A percentile compares a stretch with the other conserved stretches of the same genome.
phyloP scores from a whole-genome alignment of 768 basidiomycete genomes.

The Lenzites betulinus region DNA sequence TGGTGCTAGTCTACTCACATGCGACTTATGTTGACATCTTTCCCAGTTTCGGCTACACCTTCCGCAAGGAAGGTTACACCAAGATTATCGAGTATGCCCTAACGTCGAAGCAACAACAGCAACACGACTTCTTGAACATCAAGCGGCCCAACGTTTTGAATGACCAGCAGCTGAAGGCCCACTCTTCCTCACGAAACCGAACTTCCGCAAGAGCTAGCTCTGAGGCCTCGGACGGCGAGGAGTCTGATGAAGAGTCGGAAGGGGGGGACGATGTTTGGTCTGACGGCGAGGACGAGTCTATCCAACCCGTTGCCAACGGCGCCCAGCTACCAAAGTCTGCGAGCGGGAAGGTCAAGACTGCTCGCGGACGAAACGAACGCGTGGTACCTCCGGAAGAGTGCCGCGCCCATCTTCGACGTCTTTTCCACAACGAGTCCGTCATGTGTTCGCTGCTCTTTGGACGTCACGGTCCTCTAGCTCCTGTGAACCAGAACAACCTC shows the following conservation, averaged over 20 bases:
- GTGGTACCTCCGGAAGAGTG: constrained; percentile 91
- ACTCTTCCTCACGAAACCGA: neutral
- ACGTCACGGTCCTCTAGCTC: constrained; percentile 84
- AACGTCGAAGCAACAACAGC: constrained; percentile 71
- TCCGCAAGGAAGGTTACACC: constrained; percentile 90
- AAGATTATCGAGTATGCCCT: constrained; percentile 96
- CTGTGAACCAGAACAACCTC: constrained; percentile 57
- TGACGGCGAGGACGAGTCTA: constrained; percentile 49
- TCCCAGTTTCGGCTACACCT: constrained; percentile 74
- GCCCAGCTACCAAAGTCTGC: constrained; percentile 65
- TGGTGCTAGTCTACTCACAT: neutral
- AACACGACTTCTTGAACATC: constrained; percentile 51
- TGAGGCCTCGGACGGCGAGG: constrained; percentile 48
- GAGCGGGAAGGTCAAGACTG: constrained; percentile 75
- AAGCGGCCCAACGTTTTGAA: constrained; percentile 79
- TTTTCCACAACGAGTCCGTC: constrained; percentile 82
- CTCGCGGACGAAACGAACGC: constrained; percentile 84
- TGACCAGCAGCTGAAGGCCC: constrained; percentile 34
- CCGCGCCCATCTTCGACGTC: constrained; percentile 85
- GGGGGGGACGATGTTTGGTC: constrained; percentile 46
- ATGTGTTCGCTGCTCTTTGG: constrained; percentile 90
- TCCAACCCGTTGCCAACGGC: constrained; percentile 12
- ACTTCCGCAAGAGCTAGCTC: neutral
- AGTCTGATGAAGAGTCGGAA: constrained; percentile 53
- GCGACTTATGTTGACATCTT: constrained; percentile 12